Evolutionary conservation across 2,329 filamentous ascomycete genomes (phyloP).

Genomic region (Bipolaris oryzae): DNA sequence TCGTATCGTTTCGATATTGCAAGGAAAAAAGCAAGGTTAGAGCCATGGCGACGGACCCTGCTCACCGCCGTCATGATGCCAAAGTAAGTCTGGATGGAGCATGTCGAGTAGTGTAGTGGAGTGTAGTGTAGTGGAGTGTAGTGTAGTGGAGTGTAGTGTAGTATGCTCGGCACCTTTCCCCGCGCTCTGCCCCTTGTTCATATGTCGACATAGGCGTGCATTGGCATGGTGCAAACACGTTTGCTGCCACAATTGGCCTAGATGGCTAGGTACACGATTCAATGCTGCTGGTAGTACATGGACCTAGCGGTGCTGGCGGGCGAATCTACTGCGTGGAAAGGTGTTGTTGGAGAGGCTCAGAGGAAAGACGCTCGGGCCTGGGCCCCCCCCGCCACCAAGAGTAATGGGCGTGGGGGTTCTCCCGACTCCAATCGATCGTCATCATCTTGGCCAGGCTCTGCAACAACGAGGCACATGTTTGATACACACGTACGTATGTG

Average conservation of each 20-base stretch:
- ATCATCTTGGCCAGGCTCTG: slow-evolving; percentile 16
- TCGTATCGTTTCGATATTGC: slow-evolving; percentile 1
- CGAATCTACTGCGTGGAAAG: slow-evolving; percentile 8
- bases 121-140: too few relatives aligned
- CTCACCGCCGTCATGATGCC: slow-evolving; percentile 24
- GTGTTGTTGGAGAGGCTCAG: slow-evolving; percentile 21
- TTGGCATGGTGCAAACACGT: slow-evolving; percentile 2
- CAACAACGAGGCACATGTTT: slow-evolving; percentile 18
- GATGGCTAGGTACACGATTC: slow-evolving; percentile 1
- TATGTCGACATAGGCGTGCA: background rate
- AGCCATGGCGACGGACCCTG: slow-evolving; percentile 30
- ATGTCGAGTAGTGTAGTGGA: too few relatives aligned
- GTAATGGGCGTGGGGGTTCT: slow-evolving; percentile 34
- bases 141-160: too few relatives aligned
- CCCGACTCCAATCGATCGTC: slow-evolving; percentile 12
- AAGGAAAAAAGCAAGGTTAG: slow-evolving; percentile 30
- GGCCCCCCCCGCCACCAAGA: slow-evolving; percentile 28
- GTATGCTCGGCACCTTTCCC: too few relatives aligned
- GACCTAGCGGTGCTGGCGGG: background rate
- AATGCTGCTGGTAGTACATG: background rate
- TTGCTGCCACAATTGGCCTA: background rate
- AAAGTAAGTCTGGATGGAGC: slow-evolving; percentile 6
- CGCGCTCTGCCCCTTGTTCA: too few relatives aligned
- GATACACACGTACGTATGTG: background rate
- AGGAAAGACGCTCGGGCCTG: slow-evolving; percentile 17